Evolutionary conservation across 1,284 basidiomycete species (phyloP).

Genomic region (Clitocybe nebularis): DNA sequence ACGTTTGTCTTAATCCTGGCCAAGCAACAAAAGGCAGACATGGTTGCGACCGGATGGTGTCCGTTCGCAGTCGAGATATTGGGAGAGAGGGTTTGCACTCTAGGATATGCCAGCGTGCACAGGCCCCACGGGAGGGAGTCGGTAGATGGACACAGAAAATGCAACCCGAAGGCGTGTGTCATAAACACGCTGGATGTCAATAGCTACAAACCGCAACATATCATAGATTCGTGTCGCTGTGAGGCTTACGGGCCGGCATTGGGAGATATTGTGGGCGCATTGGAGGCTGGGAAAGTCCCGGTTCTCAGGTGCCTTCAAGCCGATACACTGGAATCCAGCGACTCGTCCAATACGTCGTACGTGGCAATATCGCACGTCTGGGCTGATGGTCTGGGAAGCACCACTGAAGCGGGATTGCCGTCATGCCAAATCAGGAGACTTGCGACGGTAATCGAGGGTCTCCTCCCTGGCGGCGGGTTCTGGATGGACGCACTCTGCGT

Average conservation of each 20-base stretch:
- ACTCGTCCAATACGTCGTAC: neutral
- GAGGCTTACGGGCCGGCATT: neutral
- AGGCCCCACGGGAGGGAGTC: neutral
- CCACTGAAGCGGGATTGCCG: neutral
- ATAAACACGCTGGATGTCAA: neutral
- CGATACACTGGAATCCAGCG: too few species aligned
- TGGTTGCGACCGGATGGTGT: neutral
- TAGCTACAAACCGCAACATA: neutral
- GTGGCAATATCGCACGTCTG: neutral
- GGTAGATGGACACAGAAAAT: neutral
- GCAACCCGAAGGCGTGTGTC: neutral
- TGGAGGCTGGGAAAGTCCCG: neutral
- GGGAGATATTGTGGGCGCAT: neutral
- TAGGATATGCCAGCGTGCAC: neutral
- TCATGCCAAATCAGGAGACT: neutral
- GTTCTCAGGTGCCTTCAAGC: neutral
- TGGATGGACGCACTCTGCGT: neutral
- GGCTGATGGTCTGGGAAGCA: neutral
- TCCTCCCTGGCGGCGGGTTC: neutral
- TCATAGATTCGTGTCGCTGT: neutral
- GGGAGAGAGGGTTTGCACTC: neutral
- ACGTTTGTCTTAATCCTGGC: neutral
- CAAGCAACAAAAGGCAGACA: neutral
- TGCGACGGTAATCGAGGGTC: neutral
- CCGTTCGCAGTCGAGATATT: neutral